Conservation (phyloP, 2,329 filamentous ascomycete species). For the Pseudogymnoascus sp. region DNA sequence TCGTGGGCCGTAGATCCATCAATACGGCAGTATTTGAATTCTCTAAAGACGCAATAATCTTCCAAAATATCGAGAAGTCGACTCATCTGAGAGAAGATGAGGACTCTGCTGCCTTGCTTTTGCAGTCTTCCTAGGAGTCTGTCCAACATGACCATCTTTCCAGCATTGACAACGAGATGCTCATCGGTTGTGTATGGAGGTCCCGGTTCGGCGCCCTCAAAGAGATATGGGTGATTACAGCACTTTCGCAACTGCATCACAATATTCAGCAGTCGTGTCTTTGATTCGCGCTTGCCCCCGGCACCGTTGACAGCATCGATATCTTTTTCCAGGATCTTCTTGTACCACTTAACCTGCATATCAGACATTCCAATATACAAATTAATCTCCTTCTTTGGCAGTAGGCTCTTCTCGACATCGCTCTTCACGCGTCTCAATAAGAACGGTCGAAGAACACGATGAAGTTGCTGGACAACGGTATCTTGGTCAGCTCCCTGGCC, state of each 20-base stretch:
- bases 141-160: conserved; percentile 96
- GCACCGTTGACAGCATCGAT: conserved; percentile 98
- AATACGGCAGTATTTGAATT: conserved; percentile 94
- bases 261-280: conserved; percentile 93
- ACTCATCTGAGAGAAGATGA: conserved; percentile 99
- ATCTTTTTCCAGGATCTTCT: conserved; percentile 97
- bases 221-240: conserved; percentile 97
- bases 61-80: conserved; percentile 93
- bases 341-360: conserved; percentile 99
- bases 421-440: conserved; percentile 91
- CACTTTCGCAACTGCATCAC: conserved; percentile 99
- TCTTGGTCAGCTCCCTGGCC: conserved; percentile 86
- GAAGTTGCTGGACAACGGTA: conserved; percentile 89
- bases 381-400: conserved; percentile 97
- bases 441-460: conserved; percentile 88
- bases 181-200: conserved; percentile 98
- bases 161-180: conserved; percentile 85
- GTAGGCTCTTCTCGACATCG: conserved; percentile 93
- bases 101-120: conserved; percentile 82
- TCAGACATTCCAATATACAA: conserved; percentile 97
- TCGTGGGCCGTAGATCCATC: conserved; percentile 95
- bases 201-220: conserved; percentile 93
- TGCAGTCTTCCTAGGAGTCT: conserved; percentile 79
- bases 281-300: conserved; percentile 92
- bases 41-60: conserved; percentile 94